Evolutionary conservation across 164 flowering plant species (phyloP).

Genomic region (Kalanchoe fedtschenkoi): DNA sequence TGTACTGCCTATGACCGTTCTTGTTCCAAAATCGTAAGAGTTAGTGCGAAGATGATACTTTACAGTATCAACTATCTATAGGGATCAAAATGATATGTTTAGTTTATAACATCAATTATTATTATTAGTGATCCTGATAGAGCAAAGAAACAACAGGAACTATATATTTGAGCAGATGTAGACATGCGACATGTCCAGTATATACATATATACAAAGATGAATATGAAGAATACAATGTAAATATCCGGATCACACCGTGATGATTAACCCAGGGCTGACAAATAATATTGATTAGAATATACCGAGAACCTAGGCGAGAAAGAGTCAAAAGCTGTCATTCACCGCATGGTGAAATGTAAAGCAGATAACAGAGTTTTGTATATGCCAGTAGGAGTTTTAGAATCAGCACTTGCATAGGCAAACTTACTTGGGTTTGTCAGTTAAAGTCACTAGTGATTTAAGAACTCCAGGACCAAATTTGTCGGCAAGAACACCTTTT

Average conservation of each 20-base stretch:
- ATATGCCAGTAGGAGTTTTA: not conserved
- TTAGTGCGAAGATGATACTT: not conserved
- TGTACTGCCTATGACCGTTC: too few relatives aligned
- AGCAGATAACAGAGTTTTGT: not conserved
- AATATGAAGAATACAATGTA: not conserved
- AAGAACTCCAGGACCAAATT: constrained; percentile 56
- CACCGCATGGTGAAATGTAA: not conserved
- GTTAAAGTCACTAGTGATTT: constrained; percentile 50
- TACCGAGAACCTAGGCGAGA: too few relatives aligned
- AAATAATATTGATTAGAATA: not conserved
- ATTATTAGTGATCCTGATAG: too few relatives aligned
- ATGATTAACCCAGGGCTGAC: not conserved
- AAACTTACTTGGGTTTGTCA: constrained; percentile 35
- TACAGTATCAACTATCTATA: not conserved
- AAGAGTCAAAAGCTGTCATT: not conserved
- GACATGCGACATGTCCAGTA: too few relatives aligned
- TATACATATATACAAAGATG: not conserved
- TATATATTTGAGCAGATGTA: too few relatives aligned
- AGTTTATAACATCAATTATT: not conserved
- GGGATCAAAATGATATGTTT: not conserved
- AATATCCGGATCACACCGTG: too few relatives aligned
- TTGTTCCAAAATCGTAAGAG: not conserved
- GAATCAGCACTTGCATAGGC: not conserved
- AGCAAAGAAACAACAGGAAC: not conserved
- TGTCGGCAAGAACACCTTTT: constrained; percentile 66